Evolutionary conservation across 2,329 filamentous ascomycete genomes (phyloP).

Genomic region (Raffaelea arxii): DNA sequence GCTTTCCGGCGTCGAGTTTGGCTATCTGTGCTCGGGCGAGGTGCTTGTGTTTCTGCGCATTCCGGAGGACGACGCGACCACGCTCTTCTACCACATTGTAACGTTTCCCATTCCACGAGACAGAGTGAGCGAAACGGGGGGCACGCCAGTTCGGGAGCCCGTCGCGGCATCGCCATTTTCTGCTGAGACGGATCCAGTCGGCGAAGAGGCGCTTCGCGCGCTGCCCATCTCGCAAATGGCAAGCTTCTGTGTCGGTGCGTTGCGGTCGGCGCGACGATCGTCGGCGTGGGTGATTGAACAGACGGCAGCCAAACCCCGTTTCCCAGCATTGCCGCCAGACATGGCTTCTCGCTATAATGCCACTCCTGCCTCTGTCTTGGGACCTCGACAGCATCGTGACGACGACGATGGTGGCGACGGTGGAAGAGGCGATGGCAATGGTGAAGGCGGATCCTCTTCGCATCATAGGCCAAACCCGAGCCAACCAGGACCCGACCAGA

Average conservation of each 20-base stretch:
- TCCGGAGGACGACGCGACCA: conserved; percentile 5
- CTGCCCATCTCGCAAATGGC: conserved; percentile 4
- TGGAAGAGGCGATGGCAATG: background rate
- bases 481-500: background rate
- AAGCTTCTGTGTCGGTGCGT: conserved; percentile 5
- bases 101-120: conserved; percentile 2
- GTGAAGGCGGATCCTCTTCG: background rate
- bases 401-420: background rate
- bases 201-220: conserved; percentile 3
- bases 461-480: background rate
- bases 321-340: conserved; percentile 4
- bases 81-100: conserved; percentile 4
- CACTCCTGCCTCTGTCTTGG: conserved; percentile 1
- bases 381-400: background rate
- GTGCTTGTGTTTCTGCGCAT: conserved; percentile 8
- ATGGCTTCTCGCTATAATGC: background rate
- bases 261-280: conserved; percentile 3
- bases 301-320: background rate
- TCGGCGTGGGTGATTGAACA: conserved; percentile 5
- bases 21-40: conserved; percentile 4
- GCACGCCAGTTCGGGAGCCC: background rate
- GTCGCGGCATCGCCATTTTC: conserved; percentile 2
- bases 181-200: background rate
- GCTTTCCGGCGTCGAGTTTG: conserved; percentile 6
- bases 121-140: background rate